A percentile compares a stretch with the other conserved stretches of the same genome.
These are phyloP conservation scores for Neckera pumila DNA, from an alignment of 225 moss, liverwort and hornwort species.

Conservation along the genomic window DNA sequence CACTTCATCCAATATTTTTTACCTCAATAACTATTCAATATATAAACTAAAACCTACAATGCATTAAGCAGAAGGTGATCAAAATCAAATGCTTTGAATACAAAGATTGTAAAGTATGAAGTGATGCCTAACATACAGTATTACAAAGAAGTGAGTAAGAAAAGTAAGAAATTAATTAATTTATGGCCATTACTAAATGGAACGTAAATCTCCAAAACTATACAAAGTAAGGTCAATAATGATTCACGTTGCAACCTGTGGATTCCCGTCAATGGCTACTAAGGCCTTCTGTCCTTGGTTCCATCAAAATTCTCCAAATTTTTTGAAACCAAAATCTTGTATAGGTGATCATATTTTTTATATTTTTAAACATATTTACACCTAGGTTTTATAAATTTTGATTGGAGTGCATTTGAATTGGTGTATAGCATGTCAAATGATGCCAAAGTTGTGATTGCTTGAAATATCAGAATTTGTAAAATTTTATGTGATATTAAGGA, in stretches of 20 bases:
- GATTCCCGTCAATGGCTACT: background rate
- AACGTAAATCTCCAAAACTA: background rate
- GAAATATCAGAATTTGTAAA: background rate
- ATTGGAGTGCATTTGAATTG: background rate
- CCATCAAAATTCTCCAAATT: background rate
- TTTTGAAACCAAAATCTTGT: background rate
- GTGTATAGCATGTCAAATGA: background rate
- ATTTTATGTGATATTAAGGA: background rate
- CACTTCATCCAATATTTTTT: background rate
- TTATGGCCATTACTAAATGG: no score
- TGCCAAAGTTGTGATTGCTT: background rate
- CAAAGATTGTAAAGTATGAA: no score
- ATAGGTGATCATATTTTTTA: background rate
- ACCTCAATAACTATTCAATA: background rate
- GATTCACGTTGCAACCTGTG: background rate
- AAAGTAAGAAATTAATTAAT: accelerated
- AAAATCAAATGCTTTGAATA: background rate
- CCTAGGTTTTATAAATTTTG: background rate
- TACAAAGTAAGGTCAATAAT: background rate
- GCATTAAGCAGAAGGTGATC: background rate
- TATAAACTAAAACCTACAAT: background rate
- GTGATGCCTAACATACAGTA: background rate
- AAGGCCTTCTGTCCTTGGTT: background rate
- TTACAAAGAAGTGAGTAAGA: background rate
- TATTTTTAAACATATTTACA: background rate